Evolutionary conservation across 768 basidiomycete species (phyloP).

Genomic region (Phylloporus arenicola): DNA sequence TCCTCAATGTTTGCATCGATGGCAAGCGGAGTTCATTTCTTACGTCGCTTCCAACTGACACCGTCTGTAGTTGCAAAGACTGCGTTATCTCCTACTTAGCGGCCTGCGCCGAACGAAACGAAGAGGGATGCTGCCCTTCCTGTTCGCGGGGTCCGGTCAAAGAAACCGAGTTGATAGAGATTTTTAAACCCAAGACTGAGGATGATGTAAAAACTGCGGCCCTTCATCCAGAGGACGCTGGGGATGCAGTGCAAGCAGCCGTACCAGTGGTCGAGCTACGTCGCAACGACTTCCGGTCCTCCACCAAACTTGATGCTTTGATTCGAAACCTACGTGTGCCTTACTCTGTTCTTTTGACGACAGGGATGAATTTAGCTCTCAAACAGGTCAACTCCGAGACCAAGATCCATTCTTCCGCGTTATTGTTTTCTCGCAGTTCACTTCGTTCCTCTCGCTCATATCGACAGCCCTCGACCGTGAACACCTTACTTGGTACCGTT

Average conservation of each 20-base stretch:
- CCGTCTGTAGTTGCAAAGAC: conserved; percentile 69
- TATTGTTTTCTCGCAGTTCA: conserved; percentile 89
- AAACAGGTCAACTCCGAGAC: conserved; percentile 52
- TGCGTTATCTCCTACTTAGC: conserved; percentile 76
- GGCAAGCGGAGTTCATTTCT: conserved; percentile 38
- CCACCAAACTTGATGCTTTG: conserved; percentile 87
- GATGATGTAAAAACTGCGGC: background rate
- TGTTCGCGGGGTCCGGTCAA: conserved; percentile 69
- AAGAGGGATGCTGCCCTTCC: conserved; percentile 73
- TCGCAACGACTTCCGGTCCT: conserved; percentile 81
- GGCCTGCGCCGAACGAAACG: conserved; percentile 60
- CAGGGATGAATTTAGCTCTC: conserved; percentile 1
- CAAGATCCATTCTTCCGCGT: conserved; percentile 77
- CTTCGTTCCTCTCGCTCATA: conserved; percentile 81
- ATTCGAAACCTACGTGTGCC: conserved; percentile 61
- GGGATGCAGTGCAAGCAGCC: conserved; percentile 18
- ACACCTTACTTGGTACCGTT: conserved; percentile 62
- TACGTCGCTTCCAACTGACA: background rate
- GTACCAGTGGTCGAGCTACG: conserved; percentile 52
- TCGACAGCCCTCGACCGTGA: conserved; percentile 67
- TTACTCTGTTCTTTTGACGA: background rate
- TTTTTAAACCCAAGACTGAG: conserved; percentile 37
- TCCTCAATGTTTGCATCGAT: conserved; percentile 72
- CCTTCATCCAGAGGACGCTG: conserved; percentile 9
- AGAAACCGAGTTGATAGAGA: conserved; percentile 58